Conservation (phyloP, 129 eudicot species). For the Arctium lappa region DNA sequence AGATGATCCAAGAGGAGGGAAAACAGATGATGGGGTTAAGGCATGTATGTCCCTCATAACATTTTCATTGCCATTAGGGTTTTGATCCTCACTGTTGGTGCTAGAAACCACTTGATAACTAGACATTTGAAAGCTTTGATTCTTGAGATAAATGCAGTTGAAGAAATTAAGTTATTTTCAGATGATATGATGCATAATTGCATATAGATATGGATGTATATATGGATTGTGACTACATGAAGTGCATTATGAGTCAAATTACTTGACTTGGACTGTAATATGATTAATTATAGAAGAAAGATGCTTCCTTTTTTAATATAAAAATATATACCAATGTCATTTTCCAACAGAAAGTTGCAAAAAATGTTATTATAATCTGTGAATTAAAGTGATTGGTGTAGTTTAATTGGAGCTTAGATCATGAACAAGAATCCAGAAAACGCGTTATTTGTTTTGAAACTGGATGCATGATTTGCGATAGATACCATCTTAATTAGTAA, state of each 20-base stretch:
- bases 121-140: constrained; percentile 3
- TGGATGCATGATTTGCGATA: not conserved
- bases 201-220: not conserved
- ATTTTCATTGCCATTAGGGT: constrained; percentile 15
- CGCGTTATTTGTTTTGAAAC: constrained; percentile 8
- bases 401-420: constrained; percentile 8
- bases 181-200: not conserved
- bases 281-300: not conserved
- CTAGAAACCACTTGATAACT: constrained; percentile 12
- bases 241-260: not conserved
- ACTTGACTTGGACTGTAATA: not conserved
- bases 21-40: constrained; percentile 21
- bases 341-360: constrained; percentile 2
- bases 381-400: constrained; percentile 13
- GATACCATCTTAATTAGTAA: not conserved
- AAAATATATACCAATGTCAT: constrained; percentile 19
- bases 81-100: constrained; percentile 10
- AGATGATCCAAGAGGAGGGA: constrained; percentile 16
- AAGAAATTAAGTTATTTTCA: not conserved
- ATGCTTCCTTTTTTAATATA: constrained; percentile 19
- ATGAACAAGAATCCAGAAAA: constrained; percentile 10
- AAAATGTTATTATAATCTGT: not conserved
- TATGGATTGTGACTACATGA: not conserved
- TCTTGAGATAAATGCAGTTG: not conserved
- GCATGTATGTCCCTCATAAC: constrained; percentile 30